Base-by-base conservation (phyloP, 345 rosid genomes). In the Populus deltoides region DNA sequence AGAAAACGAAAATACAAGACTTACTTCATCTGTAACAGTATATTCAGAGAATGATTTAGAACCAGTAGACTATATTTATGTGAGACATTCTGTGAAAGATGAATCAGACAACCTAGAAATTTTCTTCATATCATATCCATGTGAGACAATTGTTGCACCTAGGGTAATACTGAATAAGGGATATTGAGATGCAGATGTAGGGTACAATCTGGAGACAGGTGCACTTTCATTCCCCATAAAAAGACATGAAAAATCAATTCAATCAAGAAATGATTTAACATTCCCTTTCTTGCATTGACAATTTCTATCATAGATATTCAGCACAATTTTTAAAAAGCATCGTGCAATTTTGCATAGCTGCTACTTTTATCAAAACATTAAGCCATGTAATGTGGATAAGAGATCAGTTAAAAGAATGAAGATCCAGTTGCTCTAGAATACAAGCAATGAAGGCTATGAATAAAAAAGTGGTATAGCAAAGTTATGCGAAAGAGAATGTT, bases 11-110 rank as follows among this genome's bases (percentile, higher is more conserved):
- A n/a, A 39, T 13, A 67, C 16, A 61, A 73, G 77, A 69, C 38
- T 73, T 72, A 82, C 63, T 20, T 70, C 78, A 73, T 72, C 38
- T 55, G 20, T 41, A 74, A 80, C 16, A 51, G 24, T 55, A 53
- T 43, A 59, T 8, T 39, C 8, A 73, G 51, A 51, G 75, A 68
- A 51, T 49, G 39, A 6, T 47, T 47, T 47, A 12, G 24, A 27
- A 38, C 27, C 8, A 45, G 39, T 1, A 29, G 15, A 35, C 1
- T 24, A 66, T 8, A 66, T 29, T 29, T 8, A 75, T 24, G 70
- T 43, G 7, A 45, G 6, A 45, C 13, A 0, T 7, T 24, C 31
- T 17, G n/a, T 22, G 18, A 57, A 24, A 45, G 31, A 74, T 62
- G 27, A 63, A 29, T 49, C 35, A 5, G 25, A 24, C 7, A 24